These are phyloP conservation scores for Aspergillus incahuasiensis DNA, from an alignment of 495 filamentous ascomycete species.

Conservation along the genomic window DNA sequence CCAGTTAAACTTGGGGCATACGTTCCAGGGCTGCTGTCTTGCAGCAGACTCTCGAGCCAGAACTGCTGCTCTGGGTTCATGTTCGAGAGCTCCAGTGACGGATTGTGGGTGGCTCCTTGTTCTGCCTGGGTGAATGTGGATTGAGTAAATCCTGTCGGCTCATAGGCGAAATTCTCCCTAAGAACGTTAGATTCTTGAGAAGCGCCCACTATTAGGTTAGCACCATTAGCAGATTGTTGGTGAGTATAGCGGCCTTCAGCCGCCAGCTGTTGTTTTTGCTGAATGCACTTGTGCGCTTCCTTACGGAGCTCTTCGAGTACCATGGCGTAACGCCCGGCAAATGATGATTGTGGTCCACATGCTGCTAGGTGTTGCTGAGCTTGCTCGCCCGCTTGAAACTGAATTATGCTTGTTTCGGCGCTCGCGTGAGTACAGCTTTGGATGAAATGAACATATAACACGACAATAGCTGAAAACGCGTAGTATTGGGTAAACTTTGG, in stretches of 20 bases:
- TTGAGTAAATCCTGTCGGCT: background rate
- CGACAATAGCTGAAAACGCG: conserved; percentile 23
- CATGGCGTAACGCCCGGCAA: conserved; percentile 29
- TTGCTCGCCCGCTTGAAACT: conserved; percentile 17
- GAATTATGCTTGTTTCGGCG: background rate
- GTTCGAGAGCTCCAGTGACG: background rate
- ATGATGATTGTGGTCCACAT: conserved; percentile 19
- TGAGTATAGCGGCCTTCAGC: background rate
- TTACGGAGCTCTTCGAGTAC: conserved; percentile 40
- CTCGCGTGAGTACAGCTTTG: conserved; percentile 8
- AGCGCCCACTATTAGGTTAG: background rate
- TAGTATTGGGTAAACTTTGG: conserved; percentile 26
- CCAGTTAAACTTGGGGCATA: conserved; percentile 17
- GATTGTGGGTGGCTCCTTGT: background rate
- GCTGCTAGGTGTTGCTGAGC: conserved; percentile 20
- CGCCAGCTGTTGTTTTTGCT: background rate
- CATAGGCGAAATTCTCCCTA: background rate
- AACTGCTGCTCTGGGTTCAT: conserved; percentile 7
- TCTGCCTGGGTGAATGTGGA: background rate
- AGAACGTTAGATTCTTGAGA: background rate
- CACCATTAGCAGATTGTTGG: background rate
- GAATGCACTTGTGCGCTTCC: conserved; percentile 27
- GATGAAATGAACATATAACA: conserved; percentile 23
- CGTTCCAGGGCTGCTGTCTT: conserved; percentile 14
- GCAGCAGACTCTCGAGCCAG: conserved; percentile 11